phyloP scores from a whole-genome alignment of 108 stramenopile genomes.

The Poteriospumella lacustris region DNA sequence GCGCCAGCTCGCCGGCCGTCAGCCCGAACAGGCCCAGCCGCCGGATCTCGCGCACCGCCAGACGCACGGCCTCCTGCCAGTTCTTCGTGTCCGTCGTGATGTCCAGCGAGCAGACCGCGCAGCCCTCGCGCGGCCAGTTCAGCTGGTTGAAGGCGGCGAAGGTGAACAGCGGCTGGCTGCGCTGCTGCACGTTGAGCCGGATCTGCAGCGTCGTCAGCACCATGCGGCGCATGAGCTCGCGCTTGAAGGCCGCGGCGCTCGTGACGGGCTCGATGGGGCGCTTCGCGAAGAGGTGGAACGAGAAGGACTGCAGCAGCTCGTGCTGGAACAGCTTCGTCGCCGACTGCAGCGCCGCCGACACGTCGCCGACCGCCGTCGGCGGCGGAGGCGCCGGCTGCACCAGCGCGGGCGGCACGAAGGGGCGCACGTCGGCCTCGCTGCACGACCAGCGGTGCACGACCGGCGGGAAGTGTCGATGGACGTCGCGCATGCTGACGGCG shows the following conservation, averaged over 20 bases:
- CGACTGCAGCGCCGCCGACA: background rate
- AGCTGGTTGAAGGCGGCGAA: slow-evolving; percentile 97
- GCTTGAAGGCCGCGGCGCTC: slow-evolving; percentile 71
- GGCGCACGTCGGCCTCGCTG: slow-evolving; percentile 34
- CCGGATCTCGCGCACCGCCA: slow-evolving; percentile 81
- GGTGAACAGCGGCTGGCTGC: slow-evolving; percentile 85
- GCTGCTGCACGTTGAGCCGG: slow-evolving; percentile 72
- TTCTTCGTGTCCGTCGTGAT: slow-evolving; percentile 81
- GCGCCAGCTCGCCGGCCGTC: slow-evolving; percentile 79
- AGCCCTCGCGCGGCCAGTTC: slow-evolving; percentile 89
- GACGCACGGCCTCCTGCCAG: slow-evolving; percentile 83
- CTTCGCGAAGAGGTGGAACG: slow-evolving; percentile 91
- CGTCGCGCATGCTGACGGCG: background rate
- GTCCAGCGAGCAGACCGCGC: slow-evolving; percentile 90
- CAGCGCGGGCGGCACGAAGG: slow-evolving; percentile 37
- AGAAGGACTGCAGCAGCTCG: slow-evolving; percentile 81
- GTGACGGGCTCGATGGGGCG: slow-evolving; percentile 82
- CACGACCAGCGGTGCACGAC: slow-evolving; percentile 52
- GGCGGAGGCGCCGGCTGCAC: slow-evolving; percentile 14
- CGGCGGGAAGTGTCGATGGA: slow-evolving; percentile 45
- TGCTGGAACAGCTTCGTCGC: slow-evolving; percentile 60
- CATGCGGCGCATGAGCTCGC: slow-evolving; percentile 74
- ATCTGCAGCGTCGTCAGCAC: slow-evolving; percentile 88
- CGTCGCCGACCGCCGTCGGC: background rate
- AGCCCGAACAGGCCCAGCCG: slow-evolving; percentile 82